Evolutionary conservation across 768 basidiomycete species (phyloP), one percentile per base, ranked within the genome.

Genomic region (Kwoniella sp.): DNA sequence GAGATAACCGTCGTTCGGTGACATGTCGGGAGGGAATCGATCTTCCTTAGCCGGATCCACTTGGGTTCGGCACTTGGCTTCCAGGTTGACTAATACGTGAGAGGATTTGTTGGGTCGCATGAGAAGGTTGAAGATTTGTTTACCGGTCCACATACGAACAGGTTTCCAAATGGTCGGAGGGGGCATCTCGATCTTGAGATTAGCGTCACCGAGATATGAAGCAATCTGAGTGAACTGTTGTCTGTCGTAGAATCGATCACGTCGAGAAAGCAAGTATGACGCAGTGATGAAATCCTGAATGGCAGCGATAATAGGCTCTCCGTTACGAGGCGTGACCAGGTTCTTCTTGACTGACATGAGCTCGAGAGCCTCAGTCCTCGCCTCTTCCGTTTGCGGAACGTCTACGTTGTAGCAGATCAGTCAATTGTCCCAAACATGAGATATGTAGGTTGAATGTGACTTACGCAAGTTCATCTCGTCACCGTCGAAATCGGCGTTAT

Each of bases 251-350:
- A 99, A 96, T 17, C 85, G 87, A 73, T 99, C 96, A 74, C 90
- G 89, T 37, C 88, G 88, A 8, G 95, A 95, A 70, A 99, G 86
- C 44, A 99, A 87, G 83, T 88, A 99, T 21, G 96, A 93, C 17
- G 94, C 96, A 2, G 96, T 98, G 82, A 99, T 98, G 83, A 99
- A 99, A 80, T 99, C 96, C 79, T 99, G 96, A 68, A 96, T 99
- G 68, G 96, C 96, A 25, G 96, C 93, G 71, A 99, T 97, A 82
- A 99, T 95, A 25, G 96, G 96, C 80, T 98, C 94, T 68, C 96
- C 96, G 71, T 98, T 98, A 56, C 96, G 87, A 15, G 96, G 96
- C 0, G 96, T 98, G 61, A 99, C 96, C 48, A 99, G 85, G 78
- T 98, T 98, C 77, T 92, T 86, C 78, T 96, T 95, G 64, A 96